Evolutionary conservation across 2,329 filamentous ascomycete species (phyloP).

Genomic region (Ustulina deusta): DNA sequence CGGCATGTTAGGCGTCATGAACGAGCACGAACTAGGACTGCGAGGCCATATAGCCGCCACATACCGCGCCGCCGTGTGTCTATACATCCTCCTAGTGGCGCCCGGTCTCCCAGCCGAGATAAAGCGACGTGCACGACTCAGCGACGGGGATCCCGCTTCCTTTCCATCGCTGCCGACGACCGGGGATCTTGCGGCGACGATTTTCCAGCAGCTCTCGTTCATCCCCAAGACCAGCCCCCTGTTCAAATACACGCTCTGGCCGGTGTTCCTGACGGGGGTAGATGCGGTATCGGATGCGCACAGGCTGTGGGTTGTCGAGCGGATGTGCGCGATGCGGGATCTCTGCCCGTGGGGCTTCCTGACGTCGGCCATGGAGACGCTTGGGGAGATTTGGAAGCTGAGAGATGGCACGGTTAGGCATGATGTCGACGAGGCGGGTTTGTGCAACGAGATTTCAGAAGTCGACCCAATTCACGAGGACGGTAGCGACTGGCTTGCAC

Average conservation of each 20-base stretch:
- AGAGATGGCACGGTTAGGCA: constrained; percentile 50
- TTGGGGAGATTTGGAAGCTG: constrained; percentile 61
- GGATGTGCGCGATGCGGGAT: constrained; percentile 59
- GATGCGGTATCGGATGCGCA: constrained; percentile 62
- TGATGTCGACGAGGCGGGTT: neutral
- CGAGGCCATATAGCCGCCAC: constrained; percentile 60
- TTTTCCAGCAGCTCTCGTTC: constrained; percentile 62
- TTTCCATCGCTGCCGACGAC: constrained; percentile 56
- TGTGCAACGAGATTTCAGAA: constrained; percentile 35
- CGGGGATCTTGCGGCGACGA: constrained; percentile 61
- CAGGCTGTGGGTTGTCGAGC: constrained; percentile 64
- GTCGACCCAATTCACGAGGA: constrained; percentile 1
- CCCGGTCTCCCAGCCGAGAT: constrained; percentile 44
- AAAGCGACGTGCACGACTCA: constrained; percentile 12
- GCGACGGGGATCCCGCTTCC: constrained; percentile 8
- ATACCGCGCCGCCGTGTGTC: constrained; percentile 60
- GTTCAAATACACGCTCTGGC: constrained; percentile 72
- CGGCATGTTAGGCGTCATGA: constrained; percentile 47
- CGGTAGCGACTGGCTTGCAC: constrained; percentile 55
- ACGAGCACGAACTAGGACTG: constrained; percentile 54
- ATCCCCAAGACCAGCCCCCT: constrained; percentile 63
- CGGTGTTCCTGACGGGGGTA: constrained; percentile 68
- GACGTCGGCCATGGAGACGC: constrained; percentile 62
- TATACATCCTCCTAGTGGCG: constrained; percentile 59
- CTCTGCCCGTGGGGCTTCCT: constrained; percentile 65